phyloP scores from a whole-genome alignment of 805 yeast species.

The Starmerella stellata region DNA sequence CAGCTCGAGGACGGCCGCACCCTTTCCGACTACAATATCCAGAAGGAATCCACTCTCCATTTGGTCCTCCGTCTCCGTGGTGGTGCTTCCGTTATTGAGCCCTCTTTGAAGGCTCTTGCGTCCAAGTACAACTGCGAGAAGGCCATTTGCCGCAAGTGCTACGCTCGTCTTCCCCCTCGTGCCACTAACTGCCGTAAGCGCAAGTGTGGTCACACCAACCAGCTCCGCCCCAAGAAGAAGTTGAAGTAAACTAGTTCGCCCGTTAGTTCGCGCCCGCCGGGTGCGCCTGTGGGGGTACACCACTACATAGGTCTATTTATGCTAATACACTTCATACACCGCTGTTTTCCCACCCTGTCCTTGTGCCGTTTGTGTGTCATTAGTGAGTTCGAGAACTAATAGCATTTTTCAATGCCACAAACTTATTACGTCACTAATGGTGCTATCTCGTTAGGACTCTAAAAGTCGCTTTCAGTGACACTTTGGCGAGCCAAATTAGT shows the following conservation, averaged over 20 bases:
- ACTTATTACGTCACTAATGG: no score
- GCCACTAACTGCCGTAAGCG: constrained; percentile 99
- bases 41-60: constrained; percentile 96
- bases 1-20: constrained; percentile 99
- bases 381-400: no score
- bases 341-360: no score
- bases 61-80: constrained; percentile 94
- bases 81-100: constrained; percentile 82
- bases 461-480: no score
- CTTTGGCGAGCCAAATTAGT: no score
- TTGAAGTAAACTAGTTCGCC: constrained; percentile 64
- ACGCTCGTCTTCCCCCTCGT: constrained; percentile 99
- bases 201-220: constrained; percentile 99
- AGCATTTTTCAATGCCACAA: no score
- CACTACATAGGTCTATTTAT: not conserved
- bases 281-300: not conserved
- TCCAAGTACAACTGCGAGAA: constrained; percentile 99
- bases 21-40: constrained; percentile 97
- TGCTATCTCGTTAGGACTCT: no score
- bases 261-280: no score
- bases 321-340: no score
- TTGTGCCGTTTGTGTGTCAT: no score
- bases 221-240: constrained; percentile 99
- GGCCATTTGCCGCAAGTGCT: constrained; percentile 98
- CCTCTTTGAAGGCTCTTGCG: constrained; percentile 97